Evolutionary conservation across 805 yeast genomes (phyloP).

Genomic region (Schwanniomyces yamadae): DNA sequence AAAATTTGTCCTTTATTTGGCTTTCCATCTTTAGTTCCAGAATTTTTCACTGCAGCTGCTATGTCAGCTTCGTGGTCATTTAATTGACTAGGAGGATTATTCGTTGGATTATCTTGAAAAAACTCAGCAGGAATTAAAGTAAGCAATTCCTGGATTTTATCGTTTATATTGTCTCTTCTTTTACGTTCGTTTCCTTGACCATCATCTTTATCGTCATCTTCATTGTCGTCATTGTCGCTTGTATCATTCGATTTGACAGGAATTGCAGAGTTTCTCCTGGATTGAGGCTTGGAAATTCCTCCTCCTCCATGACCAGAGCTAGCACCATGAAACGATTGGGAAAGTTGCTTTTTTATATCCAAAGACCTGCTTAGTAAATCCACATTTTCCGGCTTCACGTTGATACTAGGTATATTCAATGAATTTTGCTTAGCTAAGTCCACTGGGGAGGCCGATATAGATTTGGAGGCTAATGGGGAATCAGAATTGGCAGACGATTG

Average conservation of each 20-base stretch:
- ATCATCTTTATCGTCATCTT: constrained; percentile 25
- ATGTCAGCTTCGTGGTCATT: constrained; percentile 20
- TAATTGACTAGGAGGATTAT: not conserved
- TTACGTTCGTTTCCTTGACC: constrained; percentile 42
- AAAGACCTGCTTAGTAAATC: constrained; percentile 28
- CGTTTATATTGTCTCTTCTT: constrained; percentile 44
- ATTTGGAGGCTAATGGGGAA: constrained; percentile 9
- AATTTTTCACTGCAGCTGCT: constrained; percentile 29
- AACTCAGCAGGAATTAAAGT: constrained; percentile 36
- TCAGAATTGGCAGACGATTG: constrained; percentile 6
- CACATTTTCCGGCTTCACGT: constrained; percentile 24
- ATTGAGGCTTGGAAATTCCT: constrained; percentile 39
- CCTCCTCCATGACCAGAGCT: constrained; percentile 23
- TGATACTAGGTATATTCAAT: constrained; percentile 26
- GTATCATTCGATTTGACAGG: constrained; percentile 21
- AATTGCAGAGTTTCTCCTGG: constrained; percentile 33
- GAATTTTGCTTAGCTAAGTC: constrained; percentile 11
- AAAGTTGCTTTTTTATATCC: constrained; percentile 42
- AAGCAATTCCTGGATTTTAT: constrained; percentile 43
- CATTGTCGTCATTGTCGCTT: constrained; percentile 17
- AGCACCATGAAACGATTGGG: constrained; percentile 33
- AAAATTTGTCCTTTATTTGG: constrained; percentile 84
- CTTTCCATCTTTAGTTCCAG: constrained; percentile 78
- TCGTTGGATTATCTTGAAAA: constrained; percentile 28
- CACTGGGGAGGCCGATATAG: constrained; percentile 16